Conservation (phyloP, 2,329 filamentous ascomycete genomes). For the Monilinia fructigena region DNA sequence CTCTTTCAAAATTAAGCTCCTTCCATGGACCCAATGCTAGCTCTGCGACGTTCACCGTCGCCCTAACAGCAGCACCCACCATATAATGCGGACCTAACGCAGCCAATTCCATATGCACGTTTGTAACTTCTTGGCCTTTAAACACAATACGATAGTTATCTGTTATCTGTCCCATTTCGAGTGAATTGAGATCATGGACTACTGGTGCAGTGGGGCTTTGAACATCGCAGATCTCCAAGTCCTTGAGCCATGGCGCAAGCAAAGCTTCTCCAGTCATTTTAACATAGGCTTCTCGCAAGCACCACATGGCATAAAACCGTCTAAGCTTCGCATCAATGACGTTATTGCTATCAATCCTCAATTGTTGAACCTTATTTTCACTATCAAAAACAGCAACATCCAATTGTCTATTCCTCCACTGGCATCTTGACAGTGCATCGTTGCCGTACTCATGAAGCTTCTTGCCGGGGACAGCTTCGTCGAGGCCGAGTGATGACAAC, state of each 20-base stretch:
- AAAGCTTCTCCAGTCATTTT: slow-evolving; percentile 81
- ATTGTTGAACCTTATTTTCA: slow-evolving; percentile 27
- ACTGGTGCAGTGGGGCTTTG: slow-evolving; percentile 28
- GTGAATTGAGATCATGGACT: slow-evolving; percentile 22
- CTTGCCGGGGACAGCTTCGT: slow-evolving; percentile 20
- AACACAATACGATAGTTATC: slow-evolving; percentile 34
- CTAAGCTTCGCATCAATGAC: slow-evolving; percentile 62
- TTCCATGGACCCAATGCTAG: slow-evolving; percentile 28
- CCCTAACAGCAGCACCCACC: slow-evolving; percentile 35
- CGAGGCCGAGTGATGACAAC: slow-evolving; percentile 31
- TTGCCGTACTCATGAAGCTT: slow-evolving; percentile 26
- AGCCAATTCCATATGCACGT: slow-evolving; percentile 37
- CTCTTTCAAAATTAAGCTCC: slow-evolving; percentile 32
- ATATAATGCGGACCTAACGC: slow-evolving; percentile 38
- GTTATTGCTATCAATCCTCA: slow-evolving; percentile 35
- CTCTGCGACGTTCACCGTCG: slow-evolving; percentile 20
- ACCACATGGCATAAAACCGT: slow-evolving; percentile 76
- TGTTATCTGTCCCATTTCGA: slow-evolving; percentile 32
- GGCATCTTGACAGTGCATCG: slow-evolving; percentile 34
- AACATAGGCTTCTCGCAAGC: slow-evolving; percentile 76
- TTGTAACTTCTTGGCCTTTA: slow-evolving; percentile 31
- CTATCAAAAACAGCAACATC: slow-evolving; percentile 23
- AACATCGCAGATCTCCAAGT: slow-evolving; percentile 67
- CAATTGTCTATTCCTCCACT: slow-evolving; percentile 32
- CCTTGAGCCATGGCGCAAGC: slow-evolving; percentile 68